Base-by-base conservation (phyloP, 2,329 filamentous ascomycete species). In the Metarhizium rileyi region DNA sequence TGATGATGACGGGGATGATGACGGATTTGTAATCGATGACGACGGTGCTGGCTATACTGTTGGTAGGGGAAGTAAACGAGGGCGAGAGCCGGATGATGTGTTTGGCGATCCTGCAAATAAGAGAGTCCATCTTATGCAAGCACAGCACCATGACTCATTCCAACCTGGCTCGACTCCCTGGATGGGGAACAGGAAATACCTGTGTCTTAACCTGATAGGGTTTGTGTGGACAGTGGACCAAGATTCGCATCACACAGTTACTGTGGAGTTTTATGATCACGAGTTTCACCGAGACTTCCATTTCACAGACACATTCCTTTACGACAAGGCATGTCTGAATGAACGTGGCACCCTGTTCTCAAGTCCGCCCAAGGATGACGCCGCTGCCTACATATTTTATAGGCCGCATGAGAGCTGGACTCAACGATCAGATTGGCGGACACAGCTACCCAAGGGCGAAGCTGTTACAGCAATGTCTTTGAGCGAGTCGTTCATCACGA, bases 211-310 rank as follows among this genome's bases (percentile, higher is more conserved):
- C 63, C 72, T 98, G 52, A 87, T 90, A 48, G 93, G 94, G 1
- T 93, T 94, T 61, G 87, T 96, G 8, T 98, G 93, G 89, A 97
- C 91, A 0, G 88, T 98, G 18, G 87, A 95, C 58, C 93, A 98
- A 66, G 90, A 96, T 61, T 87, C 86, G 0, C 86, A 91, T 59
- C 82, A 97, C 63, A 98, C 93, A 2, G 84, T 98, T 10, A 96
- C 90, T 0, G 90, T 97, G 2, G 93, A 97, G 61, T 98, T 98
- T 65, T 96, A 97, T 64, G 94, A 98, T 65, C 86, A 90, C 51
- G 90, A 95, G 57, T 83, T 86, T 52, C 86, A 95, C 64, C 80
- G 91, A 44, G 90, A 97, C 65, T 96, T 96, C 60, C 93, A 97
- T 70, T 97, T 98, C 65, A 97, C 90, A 12, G 93, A 98, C 63